These are phyloP conservation scores for Pharus latifolius DNA, from an alignment of 176 grass and related monocot genomes.

Conservation along the genomic window DNA sequence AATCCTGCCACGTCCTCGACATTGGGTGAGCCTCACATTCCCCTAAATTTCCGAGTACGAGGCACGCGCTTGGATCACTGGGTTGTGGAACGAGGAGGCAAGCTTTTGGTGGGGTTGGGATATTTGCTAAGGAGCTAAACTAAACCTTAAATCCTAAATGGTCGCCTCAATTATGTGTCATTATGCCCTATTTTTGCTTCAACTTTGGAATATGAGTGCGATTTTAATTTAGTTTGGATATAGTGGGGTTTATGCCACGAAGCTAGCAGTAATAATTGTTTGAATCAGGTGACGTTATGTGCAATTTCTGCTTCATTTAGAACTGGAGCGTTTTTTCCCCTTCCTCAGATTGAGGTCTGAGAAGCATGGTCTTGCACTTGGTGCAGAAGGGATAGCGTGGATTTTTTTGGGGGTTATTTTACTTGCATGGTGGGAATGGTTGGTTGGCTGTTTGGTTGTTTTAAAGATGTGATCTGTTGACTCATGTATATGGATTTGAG, in stretches of 20 bases:
- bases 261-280: too few species aligned
- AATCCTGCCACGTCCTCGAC: slow-evolving; percentile 69
- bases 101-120: background rate
- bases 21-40: slow-evolving; percentile 46
- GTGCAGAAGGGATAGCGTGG: too few species aligned
- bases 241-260: too few species aligned
- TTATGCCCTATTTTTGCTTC: background rate
- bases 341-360: background rate
- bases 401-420: background rate
- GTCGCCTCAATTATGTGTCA: too few species aligned
- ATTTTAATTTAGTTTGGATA: too few species aligned
- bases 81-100: background rate
- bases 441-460: too few species aligned
- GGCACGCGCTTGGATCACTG: background rate
- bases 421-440: background rate
- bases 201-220: too few species aligned
- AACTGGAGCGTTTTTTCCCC: background rate
- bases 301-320: too few species aligned
- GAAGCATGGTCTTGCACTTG: background rate
- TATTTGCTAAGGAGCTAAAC: background rate
- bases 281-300: too few species aligned
- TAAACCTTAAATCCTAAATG: background rate
- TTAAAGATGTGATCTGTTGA: background rate
- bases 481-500: background rate
- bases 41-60: background rate